Evolutionary conservation across 495 filamentous ascomycete genomes (phyloP).

Genomic region (Neurospora sp.): DNA sequence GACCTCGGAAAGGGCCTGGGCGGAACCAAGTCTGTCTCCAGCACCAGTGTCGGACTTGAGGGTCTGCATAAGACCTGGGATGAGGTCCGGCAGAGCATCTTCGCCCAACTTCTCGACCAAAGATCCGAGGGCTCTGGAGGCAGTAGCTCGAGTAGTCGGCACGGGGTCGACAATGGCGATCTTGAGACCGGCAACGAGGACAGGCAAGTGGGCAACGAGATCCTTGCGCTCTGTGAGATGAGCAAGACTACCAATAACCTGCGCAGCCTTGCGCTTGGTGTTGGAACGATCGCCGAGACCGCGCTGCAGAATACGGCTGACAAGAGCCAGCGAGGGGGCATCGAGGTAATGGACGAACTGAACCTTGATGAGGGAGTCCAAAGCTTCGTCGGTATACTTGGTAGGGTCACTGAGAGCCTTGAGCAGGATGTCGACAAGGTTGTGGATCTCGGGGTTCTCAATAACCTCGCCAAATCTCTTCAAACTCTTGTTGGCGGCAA

Average conservation of each 20-base stretch:
- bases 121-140: constrained; percentile 90
- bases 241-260: constrained; percentile 94
- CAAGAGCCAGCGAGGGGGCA: constrained; percentile 85
- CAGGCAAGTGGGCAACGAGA: constrained; percentile 79
- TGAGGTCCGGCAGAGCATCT: constrained; percentile 91
- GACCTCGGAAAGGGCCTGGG: constrained; percentile 93
- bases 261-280: constrained; percentile 89
- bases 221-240: constrained; percentile 96
- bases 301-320: constrained; percentile 89
- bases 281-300: constrained; percentile 82
- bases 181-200: constrained; percentile 84
- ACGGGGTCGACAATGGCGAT: constrained; percentile 88
- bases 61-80: constrained; percentile 92
- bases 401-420: constrained; percentile 97
- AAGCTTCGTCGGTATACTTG: constrained; percentile 90
- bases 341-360: constrained; percentile 94
- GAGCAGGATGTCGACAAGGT: constrained; percentile 76
- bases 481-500: constrained; percentile 85
- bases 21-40: constrained; percentile 89
- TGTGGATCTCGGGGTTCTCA: constrained; percentile 92
- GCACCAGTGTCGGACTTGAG: constrained; percentile 96
- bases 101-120: constrained; percentile 95
- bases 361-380: constrained; percentile 90
- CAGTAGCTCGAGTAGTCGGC: constrained; percentile 91
- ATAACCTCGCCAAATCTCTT: constrained; percentile 98